Percentiles rank a stretch among this genome's conserved stretches.
These are phyloP conservation scores for Chalaropsis thielavioides DNA, from an alignment of 2,329 filamentous ascomycete genomes.

Conservation along the genomic window DNA sequence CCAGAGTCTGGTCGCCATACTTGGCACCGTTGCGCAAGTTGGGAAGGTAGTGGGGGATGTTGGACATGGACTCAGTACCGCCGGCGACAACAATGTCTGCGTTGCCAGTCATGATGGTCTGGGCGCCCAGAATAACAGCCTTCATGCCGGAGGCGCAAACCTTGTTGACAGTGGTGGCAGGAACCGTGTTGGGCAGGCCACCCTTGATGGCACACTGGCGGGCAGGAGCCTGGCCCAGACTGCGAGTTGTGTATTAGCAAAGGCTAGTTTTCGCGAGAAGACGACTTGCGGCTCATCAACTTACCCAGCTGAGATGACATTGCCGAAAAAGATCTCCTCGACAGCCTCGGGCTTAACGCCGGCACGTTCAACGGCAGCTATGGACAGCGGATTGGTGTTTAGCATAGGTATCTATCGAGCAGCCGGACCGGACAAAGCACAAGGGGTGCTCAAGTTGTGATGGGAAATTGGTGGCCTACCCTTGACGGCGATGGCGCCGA, in stretches of 20 bases:
- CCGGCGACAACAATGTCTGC: slow-evolving; percentile 86
- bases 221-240: slow-evolving; percentile 89
- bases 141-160: slow-evolving; percentile 94
- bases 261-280: slow-evolving; percentile 18
- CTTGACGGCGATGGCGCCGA: slow-evolving; percentile 88
- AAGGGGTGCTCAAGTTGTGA: neutral
- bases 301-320: slow-evolving; percentile 92
- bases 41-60: slow-evolving; percentile 88
- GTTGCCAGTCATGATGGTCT: slow-evolving; percentile 95
- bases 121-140: slow-evolving; percentile 83
- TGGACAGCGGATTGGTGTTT: slow-evolving; percentile 16
- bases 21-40: slow-evolving; percentile 76
- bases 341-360: slow-evolving; percentile 79
- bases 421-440: neutral
- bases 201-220: slow-evolving; percentile 85
- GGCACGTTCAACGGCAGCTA: slow-evolving; percentile 69
- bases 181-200: slow-evolving; percentile 63
- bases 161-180: slow-evolving; percentile 95
- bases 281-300: slow-evolving; percentile 19
- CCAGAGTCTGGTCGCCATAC: slow-evolving; percentile 77
- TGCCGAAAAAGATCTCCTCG: slow-evolving; percentile 95
- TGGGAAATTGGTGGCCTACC: slow-evolving; percentile 34
- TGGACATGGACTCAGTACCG: slow-evolving; percentile 97
- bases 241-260: slow-evolving; percentile 26
- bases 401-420: slow-evolving; percentile 10